Evolutionary conservation across 2,329 filamentous ascomycete species (phyloP), one percentile per base, ranked within the genome.

Genomic region (Alternaria sp.): DNA sequence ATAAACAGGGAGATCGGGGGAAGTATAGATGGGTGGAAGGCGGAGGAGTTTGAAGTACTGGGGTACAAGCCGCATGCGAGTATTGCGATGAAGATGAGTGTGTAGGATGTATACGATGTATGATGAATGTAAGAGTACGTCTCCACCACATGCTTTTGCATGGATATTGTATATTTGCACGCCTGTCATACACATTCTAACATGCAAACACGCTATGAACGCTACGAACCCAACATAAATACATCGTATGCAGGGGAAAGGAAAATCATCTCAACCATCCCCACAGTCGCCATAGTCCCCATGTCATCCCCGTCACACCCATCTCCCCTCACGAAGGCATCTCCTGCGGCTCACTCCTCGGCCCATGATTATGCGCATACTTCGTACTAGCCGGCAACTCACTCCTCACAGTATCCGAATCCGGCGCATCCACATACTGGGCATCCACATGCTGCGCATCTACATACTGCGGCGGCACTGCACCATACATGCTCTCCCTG

Each of bases 41-140:
- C 89, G 2, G 93, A 96, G 69, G 94, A 99, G 65, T 95, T 99
- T 78, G 89, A 91, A 62, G 87, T 99, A 6, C 86, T 92, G 74
- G 94, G 91, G 1, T 99, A 99, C 79, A 88, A 94, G 54, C 95
- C 96, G 60, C 93, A 97, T 80, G 95, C 94, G 83, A 87, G 87
- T 6, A 97, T 99, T 82, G 87, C 92, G 47, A 99, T 99, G 96
- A 97, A 98, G 84, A 99, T 99, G 96, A 96, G 93, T 76, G 95
- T 98, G 62, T 93, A 49, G 44, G 7, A 26, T 28, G 15, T 15
- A 28, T 6, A 23, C 30, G 23, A 59, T 10, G 8, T 43, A 3
- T 25, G 50, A 47, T 54, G 26, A 54, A 52, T 11, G 23, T 40
- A 21, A 5, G 26, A 21, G 13, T 3, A 51, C 4, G 11, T 23